phyloP scores from a whole-genome alignment of 2,329 filamentous ascomycete species.

The Cryphonectria japonica region DNA sequence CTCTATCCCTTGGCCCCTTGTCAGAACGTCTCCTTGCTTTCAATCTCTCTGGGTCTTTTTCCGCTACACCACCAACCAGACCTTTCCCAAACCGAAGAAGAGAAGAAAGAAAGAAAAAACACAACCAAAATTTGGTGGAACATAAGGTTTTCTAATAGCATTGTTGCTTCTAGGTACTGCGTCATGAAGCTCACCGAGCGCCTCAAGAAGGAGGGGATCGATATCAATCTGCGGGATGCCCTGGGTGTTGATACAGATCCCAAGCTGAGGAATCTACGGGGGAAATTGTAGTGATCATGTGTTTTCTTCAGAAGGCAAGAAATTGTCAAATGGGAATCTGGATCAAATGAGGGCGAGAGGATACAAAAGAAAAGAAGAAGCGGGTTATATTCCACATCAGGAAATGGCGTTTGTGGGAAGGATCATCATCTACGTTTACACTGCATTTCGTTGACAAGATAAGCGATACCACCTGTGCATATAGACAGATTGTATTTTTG shows the following conservation, averaged over 20 bases:
- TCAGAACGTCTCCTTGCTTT: conserved; percentile 21
- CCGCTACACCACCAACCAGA: background rate
- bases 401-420: background rate
- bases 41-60: background rate
- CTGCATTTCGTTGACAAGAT: background rate
- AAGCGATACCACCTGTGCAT: background rate
- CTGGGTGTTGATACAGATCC: conserved; percentile 30
- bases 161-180: conserved; percentile 25
- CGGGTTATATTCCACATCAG: background rate
- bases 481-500: background rate
- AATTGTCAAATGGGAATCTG: background rate
- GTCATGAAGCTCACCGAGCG: conserved; percentile 31
- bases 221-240: conserved; percentile 30
- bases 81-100: background rate
- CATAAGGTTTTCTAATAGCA: conserved; percentile 22
- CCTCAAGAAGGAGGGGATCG: conserved; percentile 30
- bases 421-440: background rate
- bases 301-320: background rate
- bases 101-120: background rate
- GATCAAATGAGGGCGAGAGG: background rate
- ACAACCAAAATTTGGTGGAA: background rate
- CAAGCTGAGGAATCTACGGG: conserved; percentile 29
- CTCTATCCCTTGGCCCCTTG: conserved; percentile 18
- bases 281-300: conserved; percentile 14
- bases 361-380: background rate